Evolutionary conservation across 208 protist genomes (phyloP).

Genomic region (Acanthamoeba healyi): DNA sequence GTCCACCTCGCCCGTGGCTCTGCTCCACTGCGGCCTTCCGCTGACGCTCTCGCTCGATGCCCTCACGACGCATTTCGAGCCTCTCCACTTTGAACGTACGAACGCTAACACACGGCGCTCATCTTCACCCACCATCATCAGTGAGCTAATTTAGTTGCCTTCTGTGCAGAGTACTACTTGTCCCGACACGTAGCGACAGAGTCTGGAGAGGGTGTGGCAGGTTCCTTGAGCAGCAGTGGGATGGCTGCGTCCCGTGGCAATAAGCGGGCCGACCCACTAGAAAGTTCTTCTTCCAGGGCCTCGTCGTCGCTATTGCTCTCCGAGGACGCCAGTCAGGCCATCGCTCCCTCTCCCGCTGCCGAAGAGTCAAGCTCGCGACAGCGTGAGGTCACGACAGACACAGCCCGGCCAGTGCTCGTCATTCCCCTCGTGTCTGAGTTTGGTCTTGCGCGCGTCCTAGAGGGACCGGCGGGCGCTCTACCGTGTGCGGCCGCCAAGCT

Average conservation of each 20-base stretch:
- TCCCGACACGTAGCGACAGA: not conserved
- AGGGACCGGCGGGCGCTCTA: not conserved
- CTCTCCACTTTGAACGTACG: conserved; percentile 31
- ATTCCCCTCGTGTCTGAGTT: conserved; percentile 2
- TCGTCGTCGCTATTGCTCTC: too few species aligned
- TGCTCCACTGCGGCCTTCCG: not conserved
- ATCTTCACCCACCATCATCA: not conserved
- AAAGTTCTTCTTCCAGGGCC: too few species aligned
- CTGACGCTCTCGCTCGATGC: not conserved
- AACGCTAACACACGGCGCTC: too few species aligned
- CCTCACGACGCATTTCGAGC: conserved; percentile 1
- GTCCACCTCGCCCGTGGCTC: not conserved
- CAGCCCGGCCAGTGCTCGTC: not conserved
- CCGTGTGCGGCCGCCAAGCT: not conserved
- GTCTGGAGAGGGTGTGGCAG: not conserved
- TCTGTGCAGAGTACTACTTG: conserved; percentile 1
- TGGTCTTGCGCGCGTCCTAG: not conserved
- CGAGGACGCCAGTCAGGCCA: too few species aligned
- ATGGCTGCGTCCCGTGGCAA: too few species aligned
- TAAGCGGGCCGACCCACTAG: too few species aligned
- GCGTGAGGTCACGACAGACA: not conserved
- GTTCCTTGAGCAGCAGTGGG: not conserved
- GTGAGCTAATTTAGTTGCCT: not conserved
- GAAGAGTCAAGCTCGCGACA: too few species aligned
- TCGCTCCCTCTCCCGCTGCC: too few species aligned